Percentiles rank a stretch among this genome's conserved stretches.
phyloP scores from a whole-genome alignment of 108 stramenopile species.

The Seminavis robusta region DNA sequence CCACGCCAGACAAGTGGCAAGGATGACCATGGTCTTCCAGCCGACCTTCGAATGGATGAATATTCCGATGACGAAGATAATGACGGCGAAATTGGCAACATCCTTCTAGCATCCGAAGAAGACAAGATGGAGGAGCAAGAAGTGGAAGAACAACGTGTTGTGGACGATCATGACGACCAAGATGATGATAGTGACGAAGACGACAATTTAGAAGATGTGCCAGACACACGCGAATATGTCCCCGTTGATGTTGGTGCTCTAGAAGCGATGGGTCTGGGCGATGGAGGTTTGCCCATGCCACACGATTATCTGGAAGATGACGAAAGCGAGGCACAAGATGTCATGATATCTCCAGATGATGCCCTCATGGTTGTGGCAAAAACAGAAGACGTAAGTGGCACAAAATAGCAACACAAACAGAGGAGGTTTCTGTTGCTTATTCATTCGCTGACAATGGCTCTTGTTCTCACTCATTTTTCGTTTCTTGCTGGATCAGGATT shows the following conservation, averaged over 20 bases:
- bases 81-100: constrained; percentile 46
- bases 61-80: constrained; percentile 89
- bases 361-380: constrained; percentile 82
- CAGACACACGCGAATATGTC: constrained; percentile 83
- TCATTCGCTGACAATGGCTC: background rate
- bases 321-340: constrained; percentile 81
- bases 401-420: too few relatives aligned
- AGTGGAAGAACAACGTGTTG: constrained; percentile 22
- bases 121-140: constrained; percentile 8
- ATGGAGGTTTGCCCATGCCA: constrained; percentile 17
- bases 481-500: constrained; percentile 70
- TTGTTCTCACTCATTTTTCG: background rate
- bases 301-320: constrained; percentile 63
- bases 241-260: constrained; percentile 79
- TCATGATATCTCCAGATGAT: constrained; percentile 62
- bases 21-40: constrained; percentile 32
- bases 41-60: constrained; percentile 90
- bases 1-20: background rate
- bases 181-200: constrained; percentile 55
- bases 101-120: constrained; percentile 70
- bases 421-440: background rate
- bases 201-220: constrained; percentile 78
- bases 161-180: constrained; percentile 16
- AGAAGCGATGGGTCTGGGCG: constrained; percentile 63
- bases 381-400: constrained; percentile 69